A percentile compares a stretch with the other conserved stretches of the same genome.
Conservation (phyloP, 2,329 filamentous ascomycete genomes). For the Fusarium pseudonygamai region DNA sequence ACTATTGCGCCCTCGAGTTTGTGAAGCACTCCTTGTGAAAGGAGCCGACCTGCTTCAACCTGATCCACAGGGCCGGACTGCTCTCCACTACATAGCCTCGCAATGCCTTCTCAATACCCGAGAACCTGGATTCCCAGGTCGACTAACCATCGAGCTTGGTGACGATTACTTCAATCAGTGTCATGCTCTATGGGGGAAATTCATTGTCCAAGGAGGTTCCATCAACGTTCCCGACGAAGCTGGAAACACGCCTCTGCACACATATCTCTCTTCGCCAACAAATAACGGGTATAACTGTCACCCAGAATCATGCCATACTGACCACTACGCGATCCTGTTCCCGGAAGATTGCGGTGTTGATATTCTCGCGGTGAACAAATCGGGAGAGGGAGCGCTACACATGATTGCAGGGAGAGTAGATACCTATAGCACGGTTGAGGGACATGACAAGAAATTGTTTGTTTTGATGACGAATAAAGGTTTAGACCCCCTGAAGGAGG, state of each 20-base stretch:
- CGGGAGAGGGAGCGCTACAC: conserved; percentile 33
- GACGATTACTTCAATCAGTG: conserved; percentile 13
- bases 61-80: conserved; percentile 22
- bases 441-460: conserved; percentile 31
- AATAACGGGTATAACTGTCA: accelerated
- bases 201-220: conserved; percentile 5
- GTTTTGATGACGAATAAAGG: conserved; percentile 26
- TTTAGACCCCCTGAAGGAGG: conserved; percentile 36
- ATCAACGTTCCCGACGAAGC: conserved; percentile 21
- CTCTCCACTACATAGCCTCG: conserved; percentile 26
- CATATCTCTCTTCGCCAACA: conserved; percentile 1
- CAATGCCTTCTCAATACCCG: conserved; percentile 2
- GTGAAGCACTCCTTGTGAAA: conserved; percentile 24
- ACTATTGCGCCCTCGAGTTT: conserved; percentile 17
- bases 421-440: accelerated
- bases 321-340: conserved; percentile 26
- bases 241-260: conserved; percentile 29
- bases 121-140: too few relatives aligned
- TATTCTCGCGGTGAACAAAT: conserved; percentile 17
- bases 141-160: neutral
- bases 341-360: conserved; percentile 18
- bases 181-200: conserved; percentile 13
- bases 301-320: conserved; percentile 8
- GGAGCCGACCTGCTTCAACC: conserved; percentile 19
- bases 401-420: conserved; percentile 1